These are phyloP conservation scores for Cymodocea nodosa DNA, from an alignment of 116 monocot genomes.

Conservation along the genomic window DNA sequence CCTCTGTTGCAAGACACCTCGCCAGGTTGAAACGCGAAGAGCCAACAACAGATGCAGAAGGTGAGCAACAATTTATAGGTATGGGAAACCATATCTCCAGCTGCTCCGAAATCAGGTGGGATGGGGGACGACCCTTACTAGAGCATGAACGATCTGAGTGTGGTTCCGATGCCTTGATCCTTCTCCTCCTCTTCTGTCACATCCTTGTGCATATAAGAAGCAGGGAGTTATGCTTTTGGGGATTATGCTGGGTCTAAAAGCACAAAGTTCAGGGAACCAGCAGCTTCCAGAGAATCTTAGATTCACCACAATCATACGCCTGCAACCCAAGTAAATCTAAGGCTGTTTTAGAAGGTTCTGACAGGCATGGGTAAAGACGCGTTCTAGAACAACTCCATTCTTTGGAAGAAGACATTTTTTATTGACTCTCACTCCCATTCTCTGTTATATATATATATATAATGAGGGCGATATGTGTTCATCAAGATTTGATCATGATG, in stretches of 20 bases:
- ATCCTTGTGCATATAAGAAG: conserved; percentile 5
- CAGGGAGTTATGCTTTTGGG: background rate
- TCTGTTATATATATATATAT: too few relatives aligned
- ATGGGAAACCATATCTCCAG: conserved; percentile 31
- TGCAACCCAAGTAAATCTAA: conserved; percentile 15
- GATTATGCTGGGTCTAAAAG: conserved; percentile 24
- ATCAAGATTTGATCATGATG: too few relatives aligned
- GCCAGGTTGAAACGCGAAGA: conserved; percentile 24
- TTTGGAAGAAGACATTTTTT: conserved; percentile 17
- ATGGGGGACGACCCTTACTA: conserved; percentile 17
- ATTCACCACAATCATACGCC: conserved; percentile 77
- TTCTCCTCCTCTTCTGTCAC: background rate
- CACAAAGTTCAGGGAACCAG: conserved; percentile 28
- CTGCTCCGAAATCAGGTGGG: conserved; percentile 14
- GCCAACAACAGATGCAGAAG: conserved; percentile 23
- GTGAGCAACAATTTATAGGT: conserved; percentile 19
- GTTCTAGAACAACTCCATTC: conserved; percentile 4
- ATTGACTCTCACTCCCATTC: too few relatives aligned
- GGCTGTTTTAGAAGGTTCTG: conserved; percentile 47
- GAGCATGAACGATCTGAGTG: background rate
- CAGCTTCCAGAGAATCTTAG: conserved; percentile 32
- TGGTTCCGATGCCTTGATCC: background rate
- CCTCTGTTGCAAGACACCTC: conserved; percentile 30
- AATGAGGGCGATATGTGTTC: too few relatives aligned
- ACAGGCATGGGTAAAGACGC: conserved; percentile 25